Percentiles rank a stretch among this genome's conserved stretches.
Evolutionary conservation across 129 eudicot species (phyloP).

Genomic region (Silybum marianum): DNA sequence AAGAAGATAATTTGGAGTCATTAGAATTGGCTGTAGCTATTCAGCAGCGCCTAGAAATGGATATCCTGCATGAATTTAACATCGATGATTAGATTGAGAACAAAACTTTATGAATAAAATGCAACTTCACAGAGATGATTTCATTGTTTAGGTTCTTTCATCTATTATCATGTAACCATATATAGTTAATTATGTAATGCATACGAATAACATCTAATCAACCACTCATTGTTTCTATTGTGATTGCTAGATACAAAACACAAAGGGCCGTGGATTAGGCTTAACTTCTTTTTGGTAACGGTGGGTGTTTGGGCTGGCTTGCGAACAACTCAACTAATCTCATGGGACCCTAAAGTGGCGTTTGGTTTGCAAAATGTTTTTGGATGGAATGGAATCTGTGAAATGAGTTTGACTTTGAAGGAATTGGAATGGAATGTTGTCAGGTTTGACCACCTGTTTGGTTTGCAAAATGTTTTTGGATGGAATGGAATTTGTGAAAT

Average conservation of each 20-base stretch:
- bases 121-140: not conserved
- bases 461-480: no score
- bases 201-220: not conserved
- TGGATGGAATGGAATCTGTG: no score
- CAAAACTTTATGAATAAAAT: not conserved
- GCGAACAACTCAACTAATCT: no score
- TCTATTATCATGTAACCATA: not conserved
- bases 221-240: not conserved
- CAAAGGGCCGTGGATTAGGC: no score
- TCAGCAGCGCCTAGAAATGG: not conserved
- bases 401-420: no score
- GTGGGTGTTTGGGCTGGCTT: no score
- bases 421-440: no score
- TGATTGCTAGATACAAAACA: not conserved
- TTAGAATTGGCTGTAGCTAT: not conserved
- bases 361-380: no score
- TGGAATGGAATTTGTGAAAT: no score
- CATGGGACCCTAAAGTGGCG: no score
- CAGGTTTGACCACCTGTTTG: no score
- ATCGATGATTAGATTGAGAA: not conserved
- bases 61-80: not conserved
- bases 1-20: not conserved
- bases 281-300: no score
- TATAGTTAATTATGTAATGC: not conserved
- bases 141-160: not conserved